A percentile compares a stretch with the other conserved stretches of the same genome.
phyloP scores from a whole-genome alignment of 805 yeast genomes.

The Starmerella roubikii region DNA sequence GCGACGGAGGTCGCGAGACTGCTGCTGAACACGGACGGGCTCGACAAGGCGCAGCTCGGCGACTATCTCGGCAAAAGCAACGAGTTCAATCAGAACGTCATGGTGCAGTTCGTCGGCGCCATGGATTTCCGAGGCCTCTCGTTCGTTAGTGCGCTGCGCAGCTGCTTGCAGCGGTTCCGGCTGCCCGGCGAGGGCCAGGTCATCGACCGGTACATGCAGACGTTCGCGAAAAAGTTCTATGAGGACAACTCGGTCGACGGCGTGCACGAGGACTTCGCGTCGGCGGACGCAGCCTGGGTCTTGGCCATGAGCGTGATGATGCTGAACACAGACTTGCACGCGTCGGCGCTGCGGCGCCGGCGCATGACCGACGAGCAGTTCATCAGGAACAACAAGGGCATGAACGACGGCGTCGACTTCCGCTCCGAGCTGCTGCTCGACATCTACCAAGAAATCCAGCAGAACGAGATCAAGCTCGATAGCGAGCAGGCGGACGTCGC shows the following conservation, averaged over 20 bases:
- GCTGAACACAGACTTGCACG: conserved; percentile 90
- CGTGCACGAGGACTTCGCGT: conserved; percentile 40
- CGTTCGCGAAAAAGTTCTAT: conserved; percentile 84
- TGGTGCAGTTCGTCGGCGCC: conserved; percentile 86
- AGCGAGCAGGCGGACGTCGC: conserved; percentile 92
- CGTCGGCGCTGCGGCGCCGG: conserved; percentile 61
- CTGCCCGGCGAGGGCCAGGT: conserved; percentile 98
- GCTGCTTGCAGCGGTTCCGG: conserved; percentile 74
- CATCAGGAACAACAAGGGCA: conserved; percentile 73
- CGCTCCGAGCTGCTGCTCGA: conserved; percentile 57
- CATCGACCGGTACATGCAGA: conserved; percentile 90
- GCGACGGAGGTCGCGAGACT: conserved; percentile 66
- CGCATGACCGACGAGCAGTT: conserved; percentile 85
- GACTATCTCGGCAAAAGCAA: conserved; percentile 87
- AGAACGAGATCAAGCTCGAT: conserved; percentile 75
- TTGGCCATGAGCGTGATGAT: conserved; percentile 82
- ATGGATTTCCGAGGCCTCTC: conserved; percentile 59
- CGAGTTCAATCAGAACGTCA: conserved; percentile 57
- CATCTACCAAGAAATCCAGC: conserved; percentile 64
- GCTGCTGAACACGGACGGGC: conserved; percentile 50
- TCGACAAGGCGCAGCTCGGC: conserved; percentile 76
- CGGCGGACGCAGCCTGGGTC: conserved; percentile 89
- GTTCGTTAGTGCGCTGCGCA: conserved; percentile 77
- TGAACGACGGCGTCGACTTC: conserved; percentile 78
- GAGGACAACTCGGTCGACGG: conserved; percentile 49